A percentile compares a stretch with the other conserved stretches of the same genome.
Evolutionary conservation across 23 red algal species (phyloP).

Genomic region (Cyanidioschyzon merolae): DNA sequence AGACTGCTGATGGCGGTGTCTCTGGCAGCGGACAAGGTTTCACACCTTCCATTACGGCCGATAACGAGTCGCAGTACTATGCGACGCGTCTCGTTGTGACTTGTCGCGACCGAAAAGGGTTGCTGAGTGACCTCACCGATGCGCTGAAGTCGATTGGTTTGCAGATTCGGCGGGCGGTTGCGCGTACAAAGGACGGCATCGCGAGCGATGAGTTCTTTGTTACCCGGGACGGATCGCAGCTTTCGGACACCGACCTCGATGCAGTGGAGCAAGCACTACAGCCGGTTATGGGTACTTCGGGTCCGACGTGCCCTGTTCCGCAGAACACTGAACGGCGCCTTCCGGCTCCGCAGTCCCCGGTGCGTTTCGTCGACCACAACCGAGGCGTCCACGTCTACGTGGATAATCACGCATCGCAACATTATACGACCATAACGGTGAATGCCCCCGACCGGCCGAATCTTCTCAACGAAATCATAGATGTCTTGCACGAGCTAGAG

Average conservation of each 20-base stretch:
- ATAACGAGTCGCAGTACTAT: constrained; percentile 33
- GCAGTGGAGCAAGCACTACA: not conserved
- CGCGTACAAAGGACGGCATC: constrained; percentile 7
- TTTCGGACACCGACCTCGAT: constrained; percentile 14
- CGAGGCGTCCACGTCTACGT: constrained; percentile 11
- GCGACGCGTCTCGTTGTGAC: constrained; percentile 5
- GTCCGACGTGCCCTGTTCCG: not conserved
- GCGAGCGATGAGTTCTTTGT: constrained; percentile 19
- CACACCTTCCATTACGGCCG: not conserved
- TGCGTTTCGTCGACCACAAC: constrained; percentile 6
- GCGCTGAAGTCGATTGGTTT: not conserved
- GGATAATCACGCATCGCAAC: constrained; percentile 17
- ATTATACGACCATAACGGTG: constrained; percentile 9
- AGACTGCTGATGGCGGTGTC: no score
- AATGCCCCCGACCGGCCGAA: constrained; percentile 16
- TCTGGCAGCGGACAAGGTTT: not conserved
- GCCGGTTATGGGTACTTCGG: not conserved
- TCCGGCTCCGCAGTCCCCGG: not conserved
- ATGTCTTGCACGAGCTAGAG: constrained; percentile 13
- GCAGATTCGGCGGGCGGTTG: not conserved
- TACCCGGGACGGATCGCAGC: constrained; percentile 16
- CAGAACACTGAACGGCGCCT: not conserved
- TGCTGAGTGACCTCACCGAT: constrained; percentile 17
- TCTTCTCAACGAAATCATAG: constrained; percentile 12
- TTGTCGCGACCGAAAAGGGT: constrained; percentile 14